These are phyloP conservation scores for Salix purpurea DNA, from an alignment of 345 rosid species.

Conservation along the genomic window DNA sequence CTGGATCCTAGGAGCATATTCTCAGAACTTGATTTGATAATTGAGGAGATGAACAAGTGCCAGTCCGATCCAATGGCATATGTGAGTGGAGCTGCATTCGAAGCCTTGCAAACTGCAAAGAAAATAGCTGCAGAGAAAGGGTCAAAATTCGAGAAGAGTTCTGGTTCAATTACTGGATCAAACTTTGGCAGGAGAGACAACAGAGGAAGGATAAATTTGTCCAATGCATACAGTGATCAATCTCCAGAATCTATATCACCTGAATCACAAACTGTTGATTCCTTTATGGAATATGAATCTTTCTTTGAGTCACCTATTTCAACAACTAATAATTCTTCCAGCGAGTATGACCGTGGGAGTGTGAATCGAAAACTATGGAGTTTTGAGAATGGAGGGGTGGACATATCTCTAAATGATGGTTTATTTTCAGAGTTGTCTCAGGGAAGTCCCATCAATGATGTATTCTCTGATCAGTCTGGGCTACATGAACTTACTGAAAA, in stretches of 20 bases:
- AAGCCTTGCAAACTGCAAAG: conserved; percentile 76
- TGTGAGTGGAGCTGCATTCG: conserved; percentile 88
- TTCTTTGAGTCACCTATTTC: conserved; percentile 58
- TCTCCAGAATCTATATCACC: conserved; percentile 64
- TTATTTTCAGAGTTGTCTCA: conserved; percentile 50
- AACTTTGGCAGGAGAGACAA: conserved; percentile 44
- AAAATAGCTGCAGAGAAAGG: conserved; percentile 52
- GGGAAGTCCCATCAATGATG: conserved; percentile 34
- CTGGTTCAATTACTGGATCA: conserved; percentile 61
- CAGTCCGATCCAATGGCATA: conserved; percentile 85
- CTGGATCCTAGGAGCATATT: conserved; percentile 70
- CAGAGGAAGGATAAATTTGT: conserved; percentile 24
- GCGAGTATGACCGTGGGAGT: conserved; percentile 48
- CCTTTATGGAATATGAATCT: conserved; percentile 52
- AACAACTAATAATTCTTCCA: conserved; percentile 32
- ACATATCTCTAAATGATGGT: conserved; percentile 70
- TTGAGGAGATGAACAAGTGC: conserved; percentile 74
- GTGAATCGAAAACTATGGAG: conserved; percentile 64
- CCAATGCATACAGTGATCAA: conserved; percentile 19
- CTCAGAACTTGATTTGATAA: conserved; percentile 68
- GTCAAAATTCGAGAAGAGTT: conserved; percentile 52
- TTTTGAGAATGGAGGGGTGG: conserved; percentile 50
- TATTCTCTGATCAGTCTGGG: conserved; percentile 31
- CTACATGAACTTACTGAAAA: conserved; percentile 26
- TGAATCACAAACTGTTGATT: conserved; percentile 71